Conservation (phyloP, 1,284 basidiomycete genomes). For the Melampsora larici-populina region DNA sequence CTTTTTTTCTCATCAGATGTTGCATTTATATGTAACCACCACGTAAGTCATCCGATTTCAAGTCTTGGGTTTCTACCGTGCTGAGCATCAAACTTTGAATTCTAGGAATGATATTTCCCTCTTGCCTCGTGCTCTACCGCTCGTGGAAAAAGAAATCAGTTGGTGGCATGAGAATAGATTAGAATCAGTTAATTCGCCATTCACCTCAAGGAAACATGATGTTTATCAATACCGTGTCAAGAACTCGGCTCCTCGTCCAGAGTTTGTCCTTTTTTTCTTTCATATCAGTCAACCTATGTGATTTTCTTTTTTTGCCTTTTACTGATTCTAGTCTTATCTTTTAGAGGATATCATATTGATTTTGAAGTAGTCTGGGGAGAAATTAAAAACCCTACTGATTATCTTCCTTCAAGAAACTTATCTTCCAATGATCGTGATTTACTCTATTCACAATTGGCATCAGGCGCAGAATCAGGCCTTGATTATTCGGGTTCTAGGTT, state of each 20-base stretch:
- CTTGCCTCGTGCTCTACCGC: constrained; percentile 64
- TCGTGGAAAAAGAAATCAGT: constrained; percentile 69
- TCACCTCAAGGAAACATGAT: constrained; percentile 61
- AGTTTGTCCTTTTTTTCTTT: constrained; percentile 58
- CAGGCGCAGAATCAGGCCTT: constrained; percentile 74
- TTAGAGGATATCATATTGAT: constrained; percentile 61
- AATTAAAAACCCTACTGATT: constrained; percentile 48
- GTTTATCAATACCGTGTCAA: constrained; percentile 66
- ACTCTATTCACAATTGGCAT: constrained; percentile 83
- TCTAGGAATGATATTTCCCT: constrained; percentile 64
- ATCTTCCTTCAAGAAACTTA: too few species aligned
- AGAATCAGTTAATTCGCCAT: constrained; percentile 67
- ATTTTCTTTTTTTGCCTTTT: not conserved
- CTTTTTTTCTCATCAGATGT: not conserved
- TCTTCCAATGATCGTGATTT: constrained; percentile 55
- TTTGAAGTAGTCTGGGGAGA: constrained; percentile 71
- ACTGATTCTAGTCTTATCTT: not conserved
- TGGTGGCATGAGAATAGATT: constrained; percentile 80
- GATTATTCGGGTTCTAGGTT: constrained; percentile 46
- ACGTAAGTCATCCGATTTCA: not conserved
- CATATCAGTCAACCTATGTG: too few species aligned
- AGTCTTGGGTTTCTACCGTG: constrained; percentile 30
- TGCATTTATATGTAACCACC: not conserved
- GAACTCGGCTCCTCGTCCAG: constrained; percentile 83
- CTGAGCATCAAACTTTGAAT: constrained; percentile 68